A percentile compares a stretch with the other conserved stretches of the same genome.
Conservation (phyloP, 768 basidiomycete species). For the Phaeolepiota aurea region DNA sequence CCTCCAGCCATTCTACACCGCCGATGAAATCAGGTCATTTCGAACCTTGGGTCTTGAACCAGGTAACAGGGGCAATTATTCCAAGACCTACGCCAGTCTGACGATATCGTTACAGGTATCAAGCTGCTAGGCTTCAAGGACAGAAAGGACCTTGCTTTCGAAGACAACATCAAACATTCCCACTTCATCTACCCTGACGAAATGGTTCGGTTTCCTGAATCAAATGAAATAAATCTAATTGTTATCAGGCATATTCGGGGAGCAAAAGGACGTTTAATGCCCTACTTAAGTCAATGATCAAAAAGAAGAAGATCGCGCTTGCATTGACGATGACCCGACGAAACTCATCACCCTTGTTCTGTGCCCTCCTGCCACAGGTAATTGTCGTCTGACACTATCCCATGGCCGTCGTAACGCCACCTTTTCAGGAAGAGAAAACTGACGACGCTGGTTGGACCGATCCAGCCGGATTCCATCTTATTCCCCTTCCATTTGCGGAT, state of each 20-base stretch:
- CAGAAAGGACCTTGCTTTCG: conserved; percentile 57
- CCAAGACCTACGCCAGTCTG: background rate
- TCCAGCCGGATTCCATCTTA: conserved; percentile 88
- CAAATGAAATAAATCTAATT: too few relatives aligned
- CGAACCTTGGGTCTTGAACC: conserved; percentile 75
- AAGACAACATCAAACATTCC: conserved; percentile 90
- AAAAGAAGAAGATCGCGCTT: conserved; percentile 78
- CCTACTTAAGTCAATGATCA: conserved; percentile 72
- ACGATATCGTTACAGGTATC: conserved; percentile 42
- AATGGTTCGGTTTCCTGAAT: too few relatives aligned
- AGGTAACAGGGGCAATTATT: conserved; percentile 17
- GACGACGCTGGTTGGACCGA: conserved; percentile 71
- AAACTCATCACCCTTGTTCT: conserved; percentile 73
- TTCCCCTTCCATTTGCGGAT: conserved; percentile 91
- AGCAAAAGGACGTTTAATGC: conserved; percentile 91
- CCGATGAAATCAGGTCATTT: conserved; percentile 77
- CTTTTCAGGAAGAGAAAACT: conserved; percentile 53
- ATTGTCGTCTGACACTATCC: background rate
- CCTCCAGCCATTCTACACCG: conserved; percentile 69
- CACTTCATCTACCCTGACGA: conserved; percentile 92
- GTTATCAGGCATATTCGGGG: conserved; percentile 66
- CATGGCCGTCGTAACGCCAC: conserved; percentile 1
- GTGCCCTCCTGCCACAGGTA: conserved; percentile 83
- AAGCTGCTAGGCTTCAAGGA: conserved; percentile 92
- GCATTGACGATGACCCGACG: conserved; percentile 60